phyloP scores from a whole-genome alignment of 139 green algal species.

The Haematococcus lacustris region DNA sequence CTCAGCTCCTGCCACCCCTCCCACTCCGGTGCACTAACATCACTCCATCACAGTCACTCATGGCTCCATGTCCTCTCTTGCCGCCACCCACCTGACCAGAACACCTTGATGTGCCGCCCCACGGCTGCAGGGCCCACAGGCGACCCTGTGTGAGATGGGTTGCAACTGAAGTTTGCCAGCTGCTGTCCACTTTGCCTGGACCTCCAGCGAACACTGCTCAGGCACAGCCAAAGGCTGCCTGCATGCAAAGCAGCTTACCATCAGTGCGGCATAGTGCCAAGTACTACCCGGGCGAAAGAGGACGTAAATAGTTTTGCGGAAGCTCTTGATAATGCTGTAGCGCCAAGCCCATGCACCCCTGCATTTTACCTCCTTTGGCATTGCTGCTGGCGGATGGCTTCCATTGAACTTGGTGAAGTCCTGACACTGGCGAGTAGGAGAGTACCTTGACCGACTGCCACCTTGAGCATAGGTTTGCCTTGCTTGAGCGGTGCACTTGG shows the following conservation, averaged over 20 bases:
- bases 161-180: neutral
- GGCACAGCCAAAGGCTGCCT: neutral
- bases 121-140: neutral
- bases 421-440: too few relatives aligned
- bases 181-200: neutral
- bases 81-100: neutral
- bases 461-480: too few relatives aligned
- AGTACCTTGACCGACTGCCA: too few relatives aligned
- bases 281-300: neutral
- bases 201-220: neutral
- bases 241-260: neutral
- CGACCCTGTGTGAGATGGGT: too few relatives aligned
- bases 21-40: neutral
- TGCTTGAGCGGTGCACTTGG: too few relatives aligned
- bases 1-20: neutral
- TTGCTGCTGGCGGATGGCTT: too few relatives aligned
- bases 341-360: too few relatives aligned
- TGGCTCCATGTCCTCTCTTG: neutral
- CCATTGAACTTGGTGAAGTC: too few relatives aligned
- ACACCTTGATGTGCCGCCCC: neutral
- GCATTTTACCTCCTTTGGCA: too few relatives aligned
- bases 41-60: neutral
- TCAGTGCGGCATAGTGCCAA: too few relatives aligned
- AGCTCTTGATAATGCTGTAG: too few relatives aligned
- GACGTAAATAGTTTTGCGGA: too few relatives aligned